Base-by-base conservation (phyloP, 805 yeast species). In the Metschnikowia anglica region DNA sequence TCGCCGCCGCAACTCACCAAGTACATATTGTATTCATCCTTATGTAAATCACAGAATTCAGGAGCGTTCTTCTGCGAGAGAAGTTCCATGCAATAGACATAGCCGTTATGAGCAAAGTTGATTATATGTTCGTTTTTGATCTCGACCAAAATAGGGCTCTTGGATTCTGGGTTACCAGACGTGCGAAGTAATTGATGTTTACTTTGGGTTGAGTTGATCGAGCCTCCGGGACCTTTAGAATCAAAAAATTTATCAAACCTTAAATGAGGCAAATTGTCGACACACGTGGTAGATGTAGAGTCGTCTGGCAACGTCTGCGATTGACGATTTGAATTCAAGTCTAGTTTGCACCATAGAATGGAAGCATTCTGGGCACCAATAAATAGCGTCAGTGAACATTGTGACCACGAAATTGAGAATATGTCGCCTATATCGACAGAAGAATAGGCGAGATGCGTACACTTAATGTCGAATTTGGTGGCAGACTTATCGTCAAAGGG, bases 301-400 rank as follows among this genome's bases (percentile, higher is more conserved):
- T 17, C 27, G 3, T 31, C 23, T 2, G 27, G n/a, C 5, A 9
- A 9, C 8, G 15, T 10, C 11, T 21, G 34, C 2, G 37, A 17
- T 8, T 28, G 39, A 21, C 29, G 10, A 16, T 24, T 11, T 13
- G 26, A 26, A 13, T 15, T 21, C 37, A 51, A 40, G 19, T 45
- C 43, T 20, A 59, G 51, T 34, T 74, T 74, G 44, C 87, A 81
- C 80, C 86, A 91, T 31, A 87, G 76, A 13, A 91, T 76, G 1
- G 90, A 77, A 3, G 98, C 97, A 59, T 90, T 91, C 61, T 93
- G 98, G 10, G 96, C 83, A 4, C 99, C 99, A 54, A 88, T 77
- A 48, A 82, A 87, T 3, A 91, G 69, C 0, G 87, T 79, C 35
- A 80, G 73, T 9, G 77, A 60, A 2, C 65, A 51, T 15, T 79